A percentile compares a stretch with the other conserved stretches of the same genome.
phyloP scores from a whole-genome alignment of 2,329 filamentous ascomycete genomes.

The Fusarium sp. region DNA sequence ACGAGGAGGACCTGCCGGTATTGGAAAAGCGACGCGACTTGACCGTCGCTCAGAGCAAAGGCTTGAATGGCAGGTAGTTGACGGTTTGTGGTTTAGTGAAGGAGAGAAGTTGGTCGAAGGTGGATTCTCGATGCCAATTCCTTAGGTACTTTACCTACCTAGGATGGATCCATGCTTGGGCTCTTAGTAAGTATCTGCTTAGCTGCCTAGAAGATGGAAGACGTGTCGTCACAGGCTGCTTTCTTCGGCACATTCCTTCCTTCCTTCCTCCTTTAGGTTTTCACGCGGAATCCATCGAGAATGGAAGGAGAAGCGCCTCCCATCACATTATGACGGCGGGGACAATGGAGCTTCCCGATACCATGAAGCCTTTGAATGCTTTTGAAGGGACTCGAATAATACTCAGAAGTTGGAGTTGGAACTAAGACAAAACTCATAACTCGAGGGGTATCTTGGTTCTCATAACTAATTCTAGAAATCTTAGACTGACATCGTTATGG shows the following conservation, averaged over 20 bases:
- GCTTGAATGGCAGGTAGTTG: background rate
- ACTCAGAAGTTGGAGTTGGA: background rate
- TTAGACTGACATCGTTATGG: constrained; percentile 36
- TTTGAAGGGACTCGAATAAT: background rate
- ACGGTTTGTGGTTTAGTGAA: background rate
- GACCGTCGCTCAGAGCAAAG: background rate
- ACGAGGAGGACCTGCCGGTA: background rate
- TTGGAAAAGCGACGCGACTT: background rate
- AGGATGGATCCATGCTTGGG: constrained; percentile 19
- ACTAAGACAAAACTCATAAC: constrained; percentile 3
- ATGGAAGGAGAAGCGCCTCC: background rate
- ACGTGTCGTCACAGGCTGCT: constrained; percentile 20
- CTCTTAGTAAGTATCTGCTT: constrained; percentile 4
- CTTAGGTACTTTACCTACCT: background rate
- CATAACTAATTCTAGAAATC: constrained; percentile 3
- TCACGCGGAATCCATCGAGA: background rate
- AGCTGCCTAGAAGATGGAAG: constrained; percentile 6
- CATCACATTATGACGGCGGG: background rate
- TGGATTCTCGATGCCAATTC: constrained; percentile 14
- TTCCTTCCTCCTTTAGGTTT: background rate
- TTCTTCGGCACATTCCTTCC: constrained; percentile 31
- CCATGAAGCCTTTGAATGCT: background rate
- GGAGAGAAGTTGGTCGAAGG: constrained; percentile 18
- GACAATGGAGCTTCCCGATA: constrained; percentile 2
- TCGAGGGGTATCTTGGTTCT: constrained; percentile 10